Evolutionary conservation across 163 green algal genomes (phyloP).

Genomic region (Scenedesmus sp.): DNA sequence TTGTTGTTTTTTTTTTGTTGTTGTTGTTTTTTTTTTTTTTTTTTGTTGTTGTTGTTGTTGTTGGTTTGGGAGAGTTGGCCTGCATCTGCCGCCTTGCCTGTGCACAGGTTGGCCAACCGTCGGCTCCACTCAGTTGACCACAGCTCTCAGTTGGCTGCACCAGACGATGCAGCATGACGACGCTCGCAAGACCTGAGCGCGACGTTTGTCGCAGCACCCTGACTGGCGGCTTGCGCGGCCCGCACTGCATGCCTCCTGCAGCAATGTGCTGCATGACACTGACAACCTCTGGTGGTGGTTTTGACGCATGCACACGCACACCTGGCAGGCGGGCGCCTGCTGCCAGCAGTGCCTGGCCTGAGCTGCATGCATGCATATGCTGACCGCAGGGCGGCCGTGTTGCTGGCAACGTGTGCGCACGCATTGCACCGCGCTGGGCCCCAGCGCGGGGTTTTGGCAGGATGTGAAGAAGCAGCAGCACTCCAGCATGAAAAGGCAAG

Average conservation of each 20-base stretch:
- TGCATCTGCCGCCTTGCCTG: neutral
- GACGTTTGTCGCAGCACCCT: neutral
- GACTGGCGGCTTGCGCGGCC: neutral
- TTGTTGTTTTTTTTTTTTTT: neutral
- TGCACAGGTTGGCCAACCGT: neutral
- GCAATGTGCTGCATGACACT: too few species aligned
- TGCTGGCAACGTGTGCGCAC: too few species aligned
- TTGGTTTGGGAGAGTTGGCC: neutral
- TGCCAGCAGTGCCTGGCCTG: too few species aligned
- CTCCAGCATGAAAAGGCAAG: too few species aligned
- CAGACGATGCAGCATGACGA: neutral
- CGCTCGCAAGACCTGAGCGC: neutral
- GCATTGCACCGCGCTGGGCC: too few species aligned
- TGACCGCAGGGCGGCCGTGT: too few species aligned
- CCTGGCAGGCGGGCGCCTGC: neutral
- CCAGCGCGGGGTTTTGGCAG: too few species aligned
- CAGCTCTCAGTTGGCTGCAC: neutral
- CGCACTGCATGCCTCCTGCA: neutral
- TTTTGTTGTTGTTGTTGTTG: neutral
- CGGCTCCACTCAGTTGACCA: neutral
- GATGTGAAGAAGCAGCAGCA: too few species aligned
- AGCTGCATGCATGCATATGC: too few species aligned
- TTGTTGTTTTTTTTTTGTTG: too few species aligned
- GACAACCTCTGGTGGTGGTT: neutral
- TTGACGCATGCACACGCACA: neutral